Percentiles rank a stretch among this genome's conserved stretches.
phyloP scores from a whole-genome alignment of 2,329 filamentous ascomycete species.

The Diaporthe capsici region DNA sequence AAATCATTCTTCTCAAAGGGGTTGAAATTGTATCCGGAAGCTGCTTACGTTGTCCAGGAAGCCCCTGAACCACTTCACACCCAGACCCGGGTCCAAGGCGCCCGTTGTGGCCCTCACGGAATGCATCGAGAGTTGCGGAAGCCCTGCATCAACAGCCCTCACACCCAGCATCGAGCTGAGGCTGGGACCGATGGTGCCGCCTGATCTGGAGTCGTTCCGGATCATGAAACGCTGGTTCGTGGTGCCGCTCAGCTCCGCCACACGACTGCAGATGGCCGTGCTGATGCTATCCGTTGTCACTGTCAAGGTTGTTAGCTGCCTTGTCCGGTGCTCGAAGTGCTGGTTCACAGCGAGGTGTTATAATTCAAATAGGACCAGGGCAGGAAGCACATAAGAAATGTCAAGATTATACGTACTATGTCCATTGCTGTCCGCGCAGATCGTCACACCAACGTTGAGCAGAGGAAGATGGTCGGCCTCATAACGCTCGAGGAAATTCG shows the following conservation, averaged over 20 bases:
- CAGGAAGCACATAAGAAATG: no score
- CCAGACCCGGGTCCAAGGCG: conserved; percentile 86
- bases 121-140: conserved; percentile 96
- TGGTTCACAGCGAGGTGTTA: background rate
- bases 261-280: conserved; percentile 82
- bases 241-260: conserved; percentile 80
- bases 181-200: conserved; percentile 96
- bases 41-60: conserved; percentile 88
- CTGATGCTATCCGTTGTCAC: conserved; percentile 93
- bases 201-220: conserved; percentile 88
- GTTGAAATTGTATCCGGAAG: no score
- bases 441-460: conserved; percentile 87
- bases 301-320: background rate
- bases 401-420: conserved; percentile 65
- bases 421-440: conserved; percentile 88
- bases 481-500: conserved; percentile 90
- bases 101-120: conserved; percentile 91
- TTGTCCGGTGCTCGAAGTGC: background rate
- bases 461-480: conserved; percentile 88
- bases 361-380: no score
- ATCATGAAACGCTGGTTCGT: conserved; percentile 93
- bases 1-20: no score
- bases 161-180: conserved; percentile 86
- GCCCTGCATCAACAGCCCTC: conserved; percentile 86
- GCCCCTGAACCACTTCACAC: conserved; percentile 88